phyloP scores from a whole-genome alignment of 495 filamentous ascomycete species.

The Tuber calosporum region DNA sequence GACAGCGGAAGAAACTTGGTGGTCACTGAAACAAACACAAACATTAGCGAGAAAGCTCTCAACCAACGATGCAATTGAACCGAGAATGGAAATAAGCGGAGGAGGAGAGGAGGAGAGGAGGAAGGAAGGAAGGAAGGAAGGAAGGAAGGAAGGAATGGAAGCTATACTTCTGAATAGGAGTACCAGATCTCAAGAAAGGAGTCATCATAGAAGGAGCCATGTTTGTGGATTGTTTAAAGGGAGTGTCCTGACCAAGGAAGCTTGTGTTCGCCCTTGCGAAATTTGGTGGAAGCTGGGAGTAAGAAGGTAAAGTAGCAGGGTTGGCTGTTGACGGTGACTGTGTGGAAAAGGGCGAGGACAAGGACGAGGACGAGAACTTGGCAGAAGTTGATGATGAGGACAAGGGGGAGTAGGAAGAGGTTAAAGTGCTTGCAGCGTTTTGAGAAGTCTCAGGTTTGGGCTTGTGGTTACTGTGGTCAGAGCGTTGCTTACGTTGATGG shows the following conservation, averaged over 20 bases:
- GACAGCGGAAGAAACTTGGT: slow-evolving; percentile 11
- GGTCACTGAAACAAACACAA: neutral
- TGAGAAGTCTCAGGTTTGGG: neutral
- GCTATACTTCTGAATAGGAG: slow-evolving; percentile 25
- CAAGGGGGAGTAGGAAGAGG: neutral
- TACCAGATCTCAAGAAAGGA: slow-evolving; percentile 30
- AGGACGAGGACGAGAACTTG: slow-evolving; percentile 16
- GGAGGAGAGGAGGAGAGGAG: no score
- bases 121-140: no score
- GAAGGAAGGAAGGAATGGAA: slow-evolving; percentile 11
- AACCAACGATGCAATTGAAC: slow-evolving; percentile 1
- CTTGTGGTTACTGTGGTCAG: neutral
- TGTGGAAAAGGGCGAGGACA: slow-evolving; percentile 9
- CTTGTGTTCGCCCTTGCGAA: slow-evolving; percentile 41
- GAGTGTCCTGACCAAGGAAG: slow-evolving; percentile 41
- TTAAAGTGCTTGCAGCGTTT: neutral
- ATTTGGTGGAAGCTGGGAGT: neutral
- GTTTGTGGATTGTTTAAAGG: neutral
- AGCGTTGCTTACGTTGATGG: neutral
- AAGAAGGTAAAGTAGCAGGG: neutral
- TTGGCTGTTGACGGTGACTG: neutral
- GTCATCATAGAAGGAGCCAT: slow-evolving; percentile 26
- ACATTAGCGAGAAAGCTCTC: neutral
- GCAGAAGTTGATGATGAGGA: slow-evolving; percentile 2
- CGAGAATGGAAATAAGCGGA: neutral